Evolutionary conservation across 306 rosid species (phyloP), one percentile per base, ranked within the genome.

Genomic region (Purshia tridentata): DNA sequence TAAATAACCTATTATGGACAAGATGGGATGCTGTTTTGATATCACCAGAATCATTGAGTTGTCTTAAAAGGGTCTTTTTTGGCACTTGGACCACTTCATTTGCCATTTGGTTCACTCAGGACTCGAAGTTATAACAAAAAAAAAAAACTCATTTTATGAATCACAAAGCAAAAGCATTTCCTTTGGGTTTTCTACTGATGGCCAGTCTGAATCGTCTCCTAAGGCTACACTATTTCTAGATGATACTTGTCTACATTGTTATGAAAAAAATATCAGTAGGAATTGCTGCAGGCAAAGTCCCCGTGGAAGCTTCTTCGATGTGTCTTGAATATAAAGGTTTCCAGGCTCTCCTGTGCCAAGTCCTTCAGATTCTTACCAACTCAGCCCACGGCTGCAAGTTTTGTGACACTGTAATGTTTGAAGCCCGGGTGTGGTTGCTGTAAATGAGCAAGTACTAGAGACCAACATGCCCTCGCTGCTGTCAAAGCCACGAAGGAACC

Each of bases 171-270:
- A 58, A 13, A 39, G 46, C 46, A 61, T 6, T 39, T n/a, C 57
- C 6, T 51, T 35, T 51, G 47, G 59, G 6, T 35, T 50, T 48
- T 4, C 46, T 13, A 69, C 50, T 29, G 29, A 23, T 19, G 15
- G 37, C 19, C 4, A 23, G 65, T 74, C 37, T 8, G 50, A 64
- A 74, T 74, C 70, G 20, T 61, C 58, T 40, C 23, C 29, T 29
- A 9, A n/a, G 16, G 45, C 57, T 4, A n/a, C n/a, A n/a, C n/a
- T n/a, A n/a, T n/a, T n/a, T 71, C 44, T 44, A 22, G 67, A 23
- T 72, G 46, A 8, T 71, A 23, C 39, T 10, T 71, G 42, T 42
- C 18, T 14, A n/a, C 75, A 44, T 18, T 71, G 65, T 47, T 59
- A 18, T 57, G n/a, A n/a, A n/a, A 18, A 5, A 55, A n/a, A 44